Evolutionary conservation across 2,329 filamentous ascomycete genomes (phyloP).

Genomic region (Aspergillus fructus): DNA sequence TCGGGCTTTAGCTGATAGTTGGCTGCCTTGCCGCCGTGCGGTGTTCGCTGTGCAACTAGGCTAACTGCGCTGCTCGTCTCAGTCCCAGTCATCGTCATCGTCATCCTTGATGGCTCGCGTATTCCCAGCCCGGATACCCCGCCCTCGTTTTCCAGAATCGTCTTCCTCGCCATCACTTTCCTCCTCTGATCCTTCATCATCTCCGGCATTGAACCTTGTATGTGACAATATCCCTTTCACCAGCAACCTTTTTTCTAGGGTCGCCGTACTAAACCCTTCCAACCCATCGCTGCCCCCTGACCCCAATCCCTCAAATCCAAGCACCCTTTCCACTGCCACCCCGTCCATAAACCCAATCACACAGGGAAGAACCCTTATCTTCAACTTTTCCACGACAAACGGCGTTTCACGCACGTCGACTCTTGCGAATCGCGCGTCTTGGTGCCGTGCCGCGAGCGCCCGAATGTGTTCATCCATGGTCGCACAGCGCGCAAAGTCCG

Average conservation of each 20-base stretch:
- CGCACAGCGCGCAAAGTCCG: constrained; percentile 61
- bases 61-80: constrained; percentile 16
- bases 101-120: constrained; percentile 29
- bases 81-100: constrained; percentile 51
- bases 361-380: constrained; percentile 47
- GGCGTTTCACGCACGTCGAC: constrained; percentile 48
- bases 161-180: constrained; percentile 26
- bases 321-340: constrained; percentile 43
- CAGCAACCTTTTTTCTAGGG: constrained; percentile 45
- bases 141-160: constrained; percentile 12
- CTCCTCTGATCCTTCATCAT: constrained; percentile 27
- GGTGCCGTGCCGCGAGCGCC: constrained; percentile 40
- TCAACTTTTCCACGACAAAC: constrained; percentile 49
- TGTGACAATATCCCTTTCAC: constrained; percentile 38
- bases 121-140: constrained; percentile 34
- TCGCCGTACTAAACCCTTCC: constrained; percentile 39
- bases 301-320: constrained; percentile 50
- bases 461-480: constrained; percentile 62
- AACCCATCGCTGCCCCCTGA: constrained; percentile 37
- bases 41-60: not conserved
- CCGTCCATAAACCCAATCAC: constrained; percentile 51
- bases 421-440: constrained; percentile 45
- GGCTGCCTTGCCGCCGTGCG: not conserved
- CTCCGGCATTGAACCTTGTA: constrained; percentile 30
- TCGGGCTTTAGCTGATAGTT: not conserved